Evolutionary conservation across 2,329 filamentous ascomycete species (phyloP), one percentile per base, ranked within the genome.

Genomic region (Paecilomyces sp.): DNA sequence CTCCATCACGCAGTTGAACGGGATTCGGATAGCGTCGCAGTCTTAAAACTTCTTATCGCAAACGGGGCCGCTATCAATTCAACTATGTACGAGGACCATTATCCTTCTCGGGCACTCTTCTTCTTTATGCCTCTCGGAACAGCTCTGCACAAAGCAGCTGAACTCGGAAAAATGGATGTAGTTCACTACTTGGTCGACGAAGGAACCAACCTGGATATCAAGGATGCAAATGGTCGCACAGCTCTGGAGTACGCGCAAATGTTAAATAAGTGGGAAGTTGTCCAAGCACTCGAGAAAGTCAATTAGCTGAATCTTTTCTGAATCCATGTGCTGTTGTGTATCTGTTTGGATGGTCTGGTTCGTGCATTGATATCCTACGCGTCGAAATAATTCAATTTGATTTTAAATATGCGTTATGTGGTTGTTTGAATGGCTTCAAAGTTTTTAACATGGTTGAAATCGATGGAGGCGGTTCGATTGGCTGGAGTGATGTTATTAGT

Each of bases 91-190:
- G 53, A 66, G 51, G 58, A 65, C n/a, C 61, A 68, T 60, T 61
- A 65, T 58, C 54, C 60, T 58, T 66, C 63, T 50, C 50, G 56
- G 57, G 59, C 57, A 11, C 8, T 68, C 55, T 67, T 60, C 55
- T 28, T 18, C 5, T 66, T 66, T 51, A 67, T 67, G 61, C 41
- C 36, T 22, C 62, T 65, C 2, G 67, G 67, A 24, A 66, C 67
- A 2, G 41, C 64, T 51, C 52, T 70, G 30, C 64, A 70, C 55
- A 66, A 64, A 60, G 67, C 67, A 33, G 56, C 54, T 54, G 61
- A 64, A 47, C 54, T 64, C 2, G 61, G 64, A 13, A 68, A 64
- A 51, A 58, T 56, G 8, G 65, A 68, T 58, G 60, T 63, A 7
- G 63, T 66, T 18, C 58, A 50, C 25, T 68, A 63, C 31, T 58